Evolutionary conservation across 345 rosid genomes (phyloP), one percentile per base, ranked within the genome.

Genomic region (Gossypium sturtianum): DNA sequence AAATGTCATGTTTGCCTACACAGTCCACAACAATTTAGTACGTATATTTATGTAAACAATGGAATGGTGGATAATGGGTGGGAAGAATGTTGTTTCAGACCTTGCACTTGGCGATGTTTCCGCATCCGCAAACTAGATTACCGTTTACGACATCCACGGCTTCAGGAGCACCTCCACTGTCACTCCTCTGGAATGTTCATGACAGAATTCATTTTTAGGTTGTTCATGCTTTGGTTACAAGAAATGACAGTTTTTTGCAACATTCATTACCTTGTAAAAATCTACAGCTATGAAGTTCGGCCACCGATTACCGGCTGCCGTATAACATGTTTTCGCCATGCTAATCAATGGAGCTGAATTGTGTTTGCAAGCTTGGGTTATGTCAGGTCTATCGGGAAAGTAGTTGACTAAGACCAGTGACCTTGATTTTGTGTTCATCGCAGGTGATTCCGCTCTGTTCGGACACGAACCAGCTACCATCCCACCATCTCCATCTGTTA

Each of bases 281-380:
- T 95, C 98, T 13, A 90, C 96, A 2, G 99, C 89, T 15, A 95
- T 86, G 98, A 90, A 93, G 85, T 93, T 93, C 60, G 99, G 89
- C 99, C 99, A 93, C 9, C 97, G 86, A 34, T 91, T 84, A 15
- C 91, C 96, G 2, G 97, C 78, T 41, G 88, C 92, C 69, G 34
- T 77, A 57, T 84, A 76, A 77, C 97, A 95, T 9, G 88, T 84
- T 54, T 70, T 83, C 47, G 84, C 71, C 82, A 86, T 85, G 70
- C 76, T 84, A 34, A 81, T 81, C 70, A 93, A 81, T 57, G 98
- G 91, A 82, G 90, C 90, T 66, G 98, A 91, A 78, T 95, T 95
- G 66, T 90, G 76, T 78, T 83, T 72, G 84, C 99, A 95, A 43
- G 92, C 88, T 76, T 73, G 66, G 0, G 90, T 61, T 23, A 78